Conservation (phyloP, 305 asterid genomes). For the Fraxinus albicans region DNA sequence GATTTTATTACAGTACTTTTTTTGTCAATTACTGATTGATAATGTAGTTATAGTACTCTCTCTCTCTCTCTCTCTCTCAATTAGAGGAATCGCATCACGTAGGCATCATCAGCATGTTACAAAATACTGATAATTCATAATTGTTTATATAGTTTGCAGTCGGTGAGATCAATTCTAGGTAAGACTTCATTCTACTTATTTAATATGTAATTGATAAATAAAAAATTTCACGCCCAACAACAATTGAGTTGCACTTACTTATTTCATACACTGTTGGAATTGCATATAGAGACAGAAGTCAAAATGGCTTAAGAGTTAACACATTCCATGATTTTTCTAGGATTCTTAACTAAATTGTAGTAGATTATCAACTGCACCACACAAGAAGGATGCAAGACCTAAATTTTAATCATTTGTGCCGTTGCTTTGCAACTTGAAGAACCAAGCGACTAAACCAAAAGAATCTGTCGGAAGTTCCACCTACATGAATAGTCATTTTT, state of each 20-base stretch:
- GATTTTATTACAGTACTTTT: too few species aligned
- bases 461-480: not conserved
- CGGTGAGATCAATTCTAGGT: not conserved
- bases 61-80: not conserved
- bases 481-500: not conserved
- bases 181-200: not conserved
- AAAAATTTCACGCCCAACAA: not conserved
- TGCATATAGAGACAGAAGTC: not conserved
- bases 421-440: not conserved
- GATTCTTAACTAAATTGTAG: not conserved
- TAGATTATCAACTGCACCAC: not conserved
- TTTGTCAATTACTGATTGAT: too few species aligned
- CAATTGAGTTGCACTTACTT: not conserved
- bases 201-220: not conserved
- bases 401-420: not conserved
- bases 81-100: not conserved
- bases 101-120: not conserved
- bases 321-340: not conserved
- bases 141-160: not conserved
- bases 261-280: not conserved
- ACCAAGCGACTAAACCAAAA: not conserved
- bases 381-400: not conserved
- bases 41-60: not conserved
- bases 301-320: not conserved
- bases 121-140: not conserved